These are phyloP conservation scores for Stagonosporopsis chrysanthemi DNA, from an alignment of 2,329 filamentous ascomycete species.

Conservation along the genomic window DNA sequence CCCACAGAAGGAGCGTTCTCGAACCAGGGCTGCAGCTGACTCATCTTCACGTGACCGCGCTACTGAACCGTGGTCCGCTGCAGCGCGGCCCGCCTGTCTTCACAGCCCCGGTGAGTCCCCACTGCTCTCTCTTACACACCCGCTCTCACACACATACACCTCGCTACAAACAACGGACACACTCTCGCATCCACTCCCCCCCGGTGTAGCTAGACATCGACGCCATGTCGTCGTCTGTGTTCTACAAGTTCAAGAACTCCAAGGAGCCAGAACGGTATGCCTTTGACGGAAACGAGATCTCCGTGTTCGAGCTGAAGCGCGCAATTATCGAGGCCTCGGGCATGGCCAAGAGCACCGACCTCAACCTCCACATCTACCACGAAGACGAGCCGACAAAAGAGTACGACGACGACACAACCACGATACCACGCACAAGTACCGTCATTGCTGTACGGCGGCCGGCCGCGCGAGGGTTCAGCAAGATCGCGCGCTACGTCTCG, in stretches of 20 bases:
- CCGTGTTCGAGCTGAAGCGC: conserved; percentile 97
- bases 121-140: conserved; percentile 17
- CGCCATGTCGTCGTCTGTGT: conserved; percentile 91
- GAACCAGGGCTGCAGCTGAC: background rate
- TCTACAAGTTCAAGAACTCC: conserved; percentile 99
- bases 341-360: conserved; percentile 93
- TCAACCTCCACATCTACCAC: conserved; percentile 92
- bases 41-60: conserved; percentile 1
- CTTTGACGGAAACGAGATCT: conserved; percentile 97
- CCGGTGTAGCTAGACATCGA: background rate
- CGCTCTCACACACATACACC: conserved; percentile 3
- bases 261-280: conserved; percentile 93
- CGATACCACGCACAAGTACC: conserved; percentile 92
- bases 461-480: conserved; percentile 83
- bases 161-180: conserved; percentile 1
- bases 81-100: conserved; percentile 11
- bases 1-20: background rate
- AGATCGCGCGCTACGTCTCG: conserved; percentile 92
- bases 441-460: conserved; percentile 89
- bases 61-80: background rate
- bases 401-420: conserved; percentile 97
- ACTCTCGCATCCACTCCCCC: conserved; percentile 14
- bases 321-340: conserved; percentile 96
- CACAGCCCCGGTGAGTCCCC: conserved; percentile 18
- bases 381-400: conserved; percentile 87